Conservation (phyloP, 129 eudicot genomes). For the Erigeron canadensis region DNA sequence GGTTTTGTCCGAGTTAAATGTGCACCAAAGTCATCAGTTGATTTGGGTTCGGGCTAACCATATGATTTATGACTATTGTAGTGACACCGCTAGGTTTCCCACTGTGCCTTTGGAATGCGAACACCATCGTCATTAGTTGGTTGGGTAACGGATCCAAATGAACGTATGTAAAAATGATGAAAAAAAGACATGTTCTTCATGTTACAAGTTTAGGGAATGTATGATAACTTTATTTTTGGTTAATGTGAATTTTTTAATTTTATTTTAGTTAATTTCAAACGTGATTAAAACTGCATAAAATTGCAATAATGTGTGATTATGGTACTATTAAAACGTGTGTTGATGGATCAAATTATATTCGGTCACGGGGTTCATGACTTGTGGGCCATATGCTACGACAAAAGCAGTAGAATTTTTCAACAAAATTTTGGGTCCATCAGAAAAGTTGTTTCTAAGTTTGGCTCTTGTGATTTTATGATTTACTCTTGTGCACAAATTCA, state of each 20-base stretch:
- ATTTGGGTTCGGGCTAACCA: slow-evolving; percentile 83
- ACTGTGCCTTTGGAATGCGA: slow-evolving; percentile 62
- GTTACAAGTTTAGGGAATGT: slow-evolving; percentile 39
- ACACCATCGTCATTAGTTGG: slow-evolving; percentile 66
- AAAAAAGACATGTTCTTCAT: slow-evolving; percentile 37
- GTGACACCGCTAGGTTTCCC: slow-evolving; percentile 62
- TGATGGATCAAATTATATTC: not conserved
- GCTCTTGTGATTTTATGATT: not conserved
- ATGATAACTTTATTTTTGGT: slow-evolving; percentile 15
- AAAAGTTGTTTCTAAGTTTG: slow-evolving; percentile 12
- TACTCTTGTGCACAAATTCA: not conserved
- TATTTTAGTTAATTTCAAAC: not conserved
- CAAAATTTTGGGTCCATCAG: slow-evolving; percentile 11
- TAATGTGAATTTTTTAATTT: slow-evolving; percentile 13
- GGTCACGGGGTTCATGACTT: slow-evolving; percentile 9
- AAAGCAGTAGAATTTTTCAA: not conserved
- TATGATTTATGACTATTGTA: slow-evolving; percentile 82
- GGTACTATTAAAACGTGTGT: slow-evolving; percentile 34
- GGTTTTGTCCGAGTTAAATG: slow-evolving; percentile 57
- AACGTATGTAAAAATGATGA: slow-evolving; percentile 24
- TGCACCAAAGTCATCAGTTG: slow-evolving; percentile 88
- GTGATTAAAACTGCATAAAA: slow-evolving; percentile 11
- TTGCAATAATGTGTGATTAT: slow-evolving; percentile 23
- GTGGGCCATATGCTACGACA: not conserved
- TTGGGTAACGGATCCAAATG: not conserved